Base-by-base conservation (phyloP, 2,329 filamentous ascomycete species). In the Xylaria sp. region DNA sequence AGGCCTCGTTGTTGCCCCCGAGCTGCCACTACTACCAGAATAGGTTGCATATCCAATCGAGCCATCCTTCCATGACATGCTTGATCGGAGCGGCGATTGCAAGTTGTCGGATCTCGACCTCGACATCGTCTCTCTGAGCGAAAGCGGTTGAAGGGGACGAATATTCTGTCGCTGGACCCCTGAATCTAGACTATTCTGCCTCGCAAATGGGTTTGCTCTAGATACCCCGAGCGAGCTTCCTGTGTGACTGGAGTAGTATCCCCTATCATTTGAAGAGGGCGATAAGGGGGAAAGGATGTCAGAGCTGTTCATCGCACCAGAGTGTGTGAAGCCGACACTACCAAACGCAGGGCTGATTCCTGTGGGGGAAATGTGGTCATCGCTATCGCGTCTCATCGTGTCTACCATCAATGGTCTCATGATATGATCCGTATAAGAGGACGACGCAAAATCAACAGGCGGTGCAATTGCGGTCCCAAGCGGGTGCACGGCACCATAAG, bases 391-490 rank as follows among this genome's bases (percentile, higher is more conserved):
- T 61, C 87, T 79, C 63, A 89, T 81, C 0, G 81, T 82, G 67
- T 91, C 88, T 23, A 90, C 80, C 75, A 89, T 85, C 63, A 91
- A 71, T 1, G 88, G 85, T 37, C 87, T 80, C 75, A 87, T 83
- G 75, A 87, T 84, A 59, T 84, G 84, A 62, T 84, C 81, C 4
- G 78, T 74, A 67, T 84, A 86, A 2, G 78, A 75, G 35, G 80
- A 76, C 16, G 69, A 73, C 4, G 74, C 74, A 63, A 80, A 79
- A 48, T 82, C 79, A 18, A 79, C 76, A 0, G 80, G 76, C 19
- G 81, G 78, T 0, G 79, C 71, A 47, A 83, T 72, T 2, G 80
- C 76, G 1, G 77, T 73, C 30, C 77, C 78, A 10, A 84, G 70
- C 23, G 77, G 78, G 65, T 83, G 80, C 3, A 84, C 80, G 4